phyloP scores from a whole-genome alignment of 2,329 filamentous ascomycete species.

The Escovopsis sp. region DNA sequence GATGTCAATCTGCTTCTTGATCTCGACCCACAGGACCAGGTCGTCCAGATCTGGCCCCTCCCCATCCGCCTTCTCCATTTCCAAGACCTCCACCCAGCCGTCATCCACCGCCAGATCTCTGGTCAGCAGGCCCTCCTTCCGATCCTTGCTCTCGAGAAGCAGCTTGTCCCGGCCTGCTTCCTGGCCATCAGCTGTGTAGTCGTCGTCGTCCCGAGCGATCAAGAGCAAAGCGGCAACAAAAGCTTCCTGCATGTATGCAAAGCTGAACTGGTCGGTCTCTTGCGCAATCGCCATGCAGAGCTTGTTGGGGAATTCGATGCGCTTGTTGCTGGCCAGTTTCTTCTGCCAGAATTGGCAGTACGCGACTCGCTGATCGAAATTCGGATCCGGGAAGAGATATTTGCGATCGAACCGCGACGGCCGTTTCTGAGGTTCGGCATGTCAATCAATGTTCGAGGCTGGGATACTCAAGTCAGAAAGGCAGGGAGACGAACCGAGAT shows the following conservation, averaged over 20 bases:
- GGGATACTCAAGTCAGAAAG: too few relatives aligned
- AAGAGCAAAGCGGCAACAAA: conserved; percentile 49
- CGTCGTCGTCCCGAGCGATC: conserved; percentile 28
- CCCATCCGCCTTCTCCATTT: conserved; percentile 9
- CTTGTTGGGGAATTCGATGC: conserved; percentile 43
- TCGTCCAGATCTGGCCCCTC: conserved; percentile 30
- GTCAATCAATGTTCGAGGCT: background rate
- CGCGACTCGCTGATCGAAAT: conserved; percentile 34
- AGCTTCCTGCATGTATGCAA: conserved; percentile 56
- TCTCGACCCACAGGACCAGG: conserved; percentile 43
- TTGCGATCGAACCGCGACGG: conserved; percentile 54
- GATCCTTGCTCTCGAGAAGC: too few relatives aligned
- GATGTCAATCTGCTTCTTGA: conserved; percentile 48
- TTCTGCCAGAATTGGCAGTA: conserved; percentile 51
- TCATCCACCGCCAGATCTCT: conserved; percentile 16
- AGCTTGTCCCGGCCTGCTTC: background rate
- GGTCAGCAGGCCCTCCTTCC: conserved; percentile 5
- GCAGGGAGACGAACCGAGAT: conserved; percentile 29
- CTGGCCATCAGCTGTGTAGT: conserved; percentile 34
- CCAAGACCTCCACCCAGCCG: conserved; percentile 22
- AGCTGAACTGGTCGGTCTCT: conserved; percentile 51
- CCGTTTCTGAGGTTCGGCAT: conserved; percentile 30
- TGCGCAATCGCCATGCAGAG: conserved; percentile 44
- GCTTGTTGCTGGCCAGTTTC: conserved; percentile 39
- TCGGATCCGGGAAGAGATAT: conserved; percentile 47